Conservation (phyloP, 106 monocot genomes). For the Phalaenopsis aphrodite region DNA sequence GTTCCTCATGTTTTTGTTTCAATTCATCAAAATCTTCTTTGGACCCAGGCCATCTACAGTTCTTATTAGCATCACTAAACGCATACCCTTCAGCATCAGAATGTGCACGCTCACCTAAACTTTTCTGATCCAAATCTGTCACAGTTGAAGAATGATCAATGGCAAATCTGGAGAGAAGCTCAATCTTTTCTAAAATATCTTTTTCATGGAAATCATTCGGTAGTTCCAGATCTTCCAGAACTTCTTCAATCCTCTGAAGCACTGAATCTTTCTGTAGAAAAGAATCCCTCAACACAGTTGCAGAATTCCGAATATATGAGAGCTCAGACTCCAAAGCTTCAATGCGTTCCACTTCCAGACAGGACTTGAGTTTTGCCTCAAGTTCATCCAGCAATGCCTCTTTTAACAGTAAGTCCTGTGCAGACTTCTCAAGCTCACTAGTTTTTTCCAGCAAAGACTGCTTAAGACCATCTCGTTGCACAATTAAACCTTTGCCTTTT, state of each 20-base stretch:
- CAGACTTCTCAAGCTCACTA: conserved; percentile 69
- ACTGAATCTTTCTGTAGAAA: conserved; percentile 93
- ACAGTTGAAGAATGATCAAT: conserved; percentile 25
- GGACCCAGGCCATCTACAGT: conserved; percentile 18
- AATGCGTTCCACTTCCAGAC: conserved; percentile 69
- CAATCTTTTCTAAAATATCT: conserved; percentile 85
- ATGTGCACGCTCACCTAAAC: conserved; percentile 24
- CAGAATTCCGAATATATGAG: conserved; percentile 91
- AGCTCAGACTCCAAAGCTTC: conserved; percentile 98
- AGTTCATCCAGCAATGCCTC: conserved; percentile 50
- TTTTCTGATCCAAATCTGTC: conserved; percentile 6
- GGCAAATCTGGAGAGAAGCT: conserved; percentile 55
- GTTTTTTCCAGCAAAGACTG: conserved; percentile 66
- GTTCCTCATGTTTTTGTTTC: conserved; percentile 56
- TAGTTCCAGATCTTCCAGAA: conserved; percentile 77
- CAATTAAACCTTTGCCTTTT: conserved; percentile 92
- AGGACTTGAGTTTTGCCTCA: conserved; percentile 77
- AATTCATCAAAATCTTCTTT: conserved; percentile 48
- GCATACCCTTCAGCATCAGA: conserved; percentile 35
- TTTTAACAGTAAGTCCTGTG: conserved; percentile 53
- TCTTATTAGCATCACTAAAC: conserved; percentile 25
- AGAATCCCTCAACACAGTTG: conserved; percentile 87
- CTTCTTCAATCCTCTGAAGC: conserved; percentile 94
- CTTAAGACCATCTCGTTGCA: conserved; percentile 84
- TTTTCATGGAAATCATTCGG: conserved; percentile 81